Conservation (phyloP, 179 eudicot species). For the Actinidia polygama region DNA sequence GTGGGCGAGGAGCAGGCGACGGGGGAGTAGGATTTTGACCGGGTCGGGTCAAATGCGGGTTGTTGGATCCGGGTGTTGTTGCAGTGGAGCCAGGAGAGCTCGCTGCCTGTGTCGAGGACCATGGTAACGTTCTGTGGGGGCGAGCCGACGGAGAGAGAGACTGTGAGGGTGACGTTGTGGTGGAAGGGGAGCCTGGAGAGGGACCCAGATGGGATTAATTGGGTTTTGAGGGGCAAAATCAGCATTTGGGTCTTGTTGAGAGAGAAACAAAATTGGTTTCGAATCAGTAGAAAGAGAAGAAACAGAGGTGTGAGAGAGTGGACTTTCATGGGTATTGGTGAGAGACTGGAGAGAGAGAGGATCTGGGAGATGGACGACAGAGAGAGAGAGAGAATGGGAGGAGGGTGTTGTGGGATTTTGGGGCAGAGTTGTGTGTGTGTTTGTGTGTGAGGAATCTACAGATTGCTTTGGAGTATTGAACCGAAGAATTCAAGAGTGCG, state of each 20-base stretch:
- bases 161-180: constrained; percentile 74
- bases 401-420: constrained; percentile 7
- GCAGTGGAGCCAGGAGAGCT: constrained; percentile 89
- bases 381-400: background rate
- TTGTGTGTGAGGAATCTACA: background rate
- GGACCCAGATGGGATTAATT: constrained; percentile 37
- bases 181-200: constrained; percentile 53
- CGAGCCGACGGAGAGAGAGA: constrained; percentile 75
- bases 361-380: background rate
- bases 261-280: constrained; percentile 17
- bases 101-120: constrained; percentile 94
- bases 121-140: constrained; percentile 79
- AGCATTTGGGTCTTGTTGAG: constrained; percentile 26
- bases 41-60: constrained; percentile 50
- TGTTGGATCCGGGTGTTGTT: constrained; percentile 37
- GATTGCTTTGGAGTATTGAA: background rate
- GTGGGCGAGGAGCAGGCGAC: constrained; percentile 59
- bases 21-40: constrained; percentile 52
- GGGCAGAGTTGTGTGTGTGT: constrained; percentile 7
- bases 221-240: constrained; percentile 50
- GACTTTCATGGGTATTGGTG: constrained; percentile 18
- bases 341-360: background rate
- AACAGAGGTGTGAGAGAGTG: constrained; percentile 4
- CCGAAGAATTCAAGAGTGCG: background rate
- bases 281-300: constrained; percentile 10